These are phyloP conservation scores for Exophiala phaeomuriformis DNA, from an alignment of 2,329 filamentous ascomycete species.

Conservation along the genomic window DNA sequence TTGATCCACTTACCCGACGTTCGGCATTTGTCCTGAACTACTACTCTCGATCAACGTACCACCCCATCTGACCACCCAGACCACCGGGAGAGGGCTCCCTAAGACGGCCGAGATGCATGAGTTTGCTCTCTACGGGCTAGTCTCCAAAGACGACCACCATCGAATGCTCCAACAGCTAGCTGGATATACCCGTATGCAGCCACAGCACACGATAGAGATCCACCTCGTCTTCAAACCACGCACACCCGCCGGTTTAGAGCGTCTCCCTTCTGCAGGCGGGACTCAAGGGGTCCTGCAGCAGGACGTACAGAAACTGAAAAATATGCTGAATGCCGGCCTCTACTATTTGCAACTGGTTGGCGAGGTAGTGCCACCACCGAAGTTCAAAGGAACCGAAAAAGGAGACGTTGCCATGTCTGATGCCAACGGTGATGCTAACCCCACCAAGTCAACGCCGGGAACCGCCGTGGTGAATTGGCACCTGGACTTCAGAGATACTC, in stretches of 20 bases:
- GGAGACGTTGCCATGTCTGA: slow-evolving; percentile 12
- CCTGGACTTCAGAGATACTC: slow-evolving; percentile 44
- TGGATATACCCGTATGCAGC: slow-evolving; percentile 56
- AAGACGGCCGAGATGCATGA: slow-evolving; percentile 49
- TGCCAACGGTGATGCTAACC: slow-evolving; percentile 1
- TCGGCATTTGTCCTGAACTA: neutral
- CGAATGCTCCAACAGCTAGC: slow-evolving; percentile 56
- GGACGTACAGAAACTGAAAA: slow-evolving; percentile 41
- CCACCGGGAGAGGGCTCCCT: neutral
- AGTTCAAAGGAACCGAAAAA: neutral
- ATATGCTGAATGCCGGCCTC: slow-evolving; percentile 45
- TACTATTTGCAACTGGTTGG: slow-evolving; percentile 50
- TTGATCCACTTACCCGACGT: neutral
- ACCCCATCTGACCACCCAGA: neutral
- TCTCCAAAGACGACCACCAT: slow-evolving; percentile 50
- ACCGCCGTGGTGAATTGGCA: slow-evolving; percentile 31
- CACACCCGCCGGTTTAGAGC: slow-evolving; percentile 40
- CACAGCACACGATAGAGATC: slow-evolving; percentile 47
- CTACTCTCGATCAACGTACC: neutral
- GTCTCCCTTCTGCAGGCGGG: slow-evolving; percentile 33
- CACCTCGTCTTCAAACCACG: slow-evolving; percentile 53
- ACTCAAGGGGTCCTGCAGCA: slow-evolving; percentile 40
- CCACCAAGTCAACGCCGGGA: slow-evolving; percentile 1
- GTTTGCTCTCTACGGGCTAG: slow-evolving; percentile 54
- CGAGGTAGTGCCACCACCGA: slow-evolving; percentile 27